Conservation (phyloP, 73 alveolate genomes). For the Stentor coeruleus region DNA sequence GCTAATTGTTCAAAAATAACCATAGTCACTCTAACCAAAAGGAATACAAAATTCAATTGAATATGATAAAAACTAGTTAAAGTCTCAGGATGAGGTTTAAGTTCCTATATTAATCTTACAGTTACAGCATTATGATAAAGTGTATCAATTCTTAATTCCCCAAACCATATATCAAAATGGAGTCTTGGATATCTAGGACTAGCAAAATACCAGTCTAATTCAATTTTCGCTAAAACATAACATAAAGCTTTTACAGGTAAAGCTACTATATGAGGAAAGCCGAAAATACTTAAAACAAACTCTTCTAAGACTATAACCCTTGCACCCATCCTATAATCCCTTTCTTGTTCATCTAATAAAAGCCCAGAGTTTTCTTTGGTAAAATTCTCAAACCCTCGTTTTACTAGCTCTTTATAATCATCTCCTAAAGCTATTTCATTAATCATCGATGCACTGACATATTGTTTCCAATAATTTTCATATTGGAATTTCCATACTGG, state of each 20-base stretch:
- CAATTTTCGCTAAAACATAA: not conserved
- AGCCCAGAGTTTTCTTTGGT: not conserved
- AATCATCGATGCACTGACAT: not conserved
- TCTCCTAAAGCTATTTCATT: not conserved
- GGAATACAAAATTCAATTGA: not conserved
- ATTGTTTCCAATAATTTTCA: conserved; percentile 25
- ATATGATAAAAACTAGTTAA: conserved; percentile 19
- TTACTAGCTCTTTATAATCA: conserved; percentile 11
- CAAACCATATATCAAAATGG: not conserved
- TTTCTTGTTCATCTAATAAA: conserved; percentile 29
- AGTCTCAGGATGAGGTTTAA: not conserved
- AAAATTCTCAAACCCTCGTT: not conserved
- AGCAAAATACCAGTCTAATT: not conserved
- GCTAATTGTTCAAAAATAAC: not conserved
- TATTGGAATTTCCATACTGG: conserved; percentile 23
- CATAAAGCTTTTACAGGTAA: conserved; percentile 17
- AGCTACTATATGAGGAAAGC: conserved; percentile 20
- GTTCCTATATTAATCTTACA: not conserved
- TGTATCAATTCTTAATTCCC: not conserved
- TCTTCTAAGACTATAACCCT: conserved; percentile 27
- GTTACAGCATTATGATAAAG: no score
- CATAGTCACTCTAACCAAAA: not conserved
- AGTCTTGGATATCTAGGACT: not conserved
- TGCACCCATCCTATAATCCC: conserved; percentile 24
- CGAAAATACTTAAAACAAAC: conserved; percentile 25